phyloP scores from a whole-genome alignment of 345 rosid species.

The Kernera saxatilis region DNA sequence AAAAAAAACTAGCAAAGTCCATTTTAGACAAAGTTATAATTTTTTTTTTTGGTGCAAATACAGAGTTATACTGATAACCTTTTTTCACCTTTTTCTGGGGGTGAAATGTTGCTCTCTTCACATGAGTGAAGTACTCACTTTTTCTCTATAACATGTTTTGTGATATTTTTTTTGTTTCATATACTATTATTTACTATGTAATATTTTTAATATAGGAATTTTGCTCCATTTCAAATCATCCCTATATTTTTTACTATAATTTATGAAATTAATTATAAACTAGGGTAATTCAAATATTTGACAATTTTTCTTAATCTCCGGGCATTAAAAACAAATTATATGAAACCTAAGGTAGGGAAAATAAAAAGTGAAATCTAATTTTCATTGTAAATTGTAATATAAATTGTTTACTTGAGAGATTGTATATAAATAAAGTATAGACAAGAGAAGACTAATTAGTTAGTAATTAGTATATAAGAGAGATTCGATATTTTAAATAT shows the following conservation, averaged over 20 bases:
- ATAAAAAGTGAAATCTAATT: background rate
- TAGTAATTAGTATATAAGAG: background rate
- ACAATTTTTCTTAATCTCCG: background rate
- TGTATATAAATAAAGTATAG: constrained; percentile 6
- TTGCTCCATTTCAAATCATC: background rate
- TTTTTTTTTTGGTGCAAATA: too few relatives aligned
- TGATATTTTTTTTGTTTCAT: background rate
- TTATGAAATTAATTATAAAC: background rate
- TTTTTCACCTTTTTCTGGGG: background rate
- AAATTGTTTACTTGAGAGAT: background rate
- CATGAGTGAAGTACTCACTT: background rate
- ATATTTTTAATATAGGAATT: background rate
- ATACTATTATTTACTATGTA: background rate
- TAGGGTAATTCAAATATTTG: background rate
- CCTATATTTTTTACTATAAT: background rate
- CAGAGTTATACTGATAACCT: too few relatives aligned
- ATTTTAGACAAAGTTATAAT: background rate
- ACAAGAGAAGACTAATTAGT: background rate
- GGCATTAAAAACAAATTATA: background rate
- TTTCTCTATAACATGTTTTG: background rate
- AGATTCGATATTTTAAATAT: background rate
- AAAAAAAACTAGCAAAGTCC: background rate
- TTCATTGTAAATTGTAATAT: background rate
- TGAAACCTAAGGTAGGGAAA: background rate
- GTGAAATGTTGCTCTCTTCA: background rate